Conservation (phyloP, 2,329 filamentous ascomycete genomes). For the Aspergillus costaricaensis region DNA sequence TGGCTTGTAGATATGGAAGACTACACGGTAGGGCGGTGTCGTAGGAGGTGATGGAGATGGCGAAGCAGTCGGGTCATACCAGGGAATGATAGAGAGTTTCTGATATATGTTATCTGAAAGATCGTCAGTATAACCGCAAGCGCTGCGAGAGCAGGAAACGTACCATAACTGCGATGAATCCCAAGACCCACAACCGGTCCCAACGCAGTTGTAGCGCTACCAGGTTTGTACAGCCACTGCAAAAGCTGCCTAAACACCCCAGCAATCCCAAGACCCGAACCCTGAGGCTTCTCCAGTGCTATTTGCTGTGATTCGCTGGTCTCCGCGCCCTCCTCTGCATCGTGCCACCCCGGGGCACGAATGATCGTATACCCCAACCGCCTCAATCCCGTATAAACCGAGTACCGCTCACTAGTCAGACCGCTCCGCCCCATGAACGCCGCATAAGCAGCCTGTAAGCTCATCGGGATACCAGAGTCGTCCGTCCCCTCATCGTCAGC, state of each 20-base stretch:
- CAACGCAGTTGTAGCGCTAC: constrained; percentile 31
- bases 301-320: not conserved
- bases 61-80: constrained; percentile 60
- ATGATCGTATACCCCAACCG: constrained; percentile 79
- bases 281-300: constrained; percentile 14
- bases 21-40: constrained; percentile 66
- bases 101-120: constrained; percentile 68
- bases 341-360: constrained; percentile 61
- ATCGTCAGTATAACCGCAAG: not conserved
- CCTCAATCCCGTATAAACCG: constrained; percentile 83
- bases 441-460: constrained; percentile 85
- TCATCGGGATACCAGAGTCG: constrained; percentile 75
- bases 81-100: constrained; percentile 71
- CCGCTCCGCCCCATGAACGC: constrained; percentile 71
- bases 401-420: constrained; percentile 74
- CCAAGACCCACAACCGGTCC: constrained; percentile 56
- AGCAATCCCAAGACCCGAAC: constrained; percentile 24
- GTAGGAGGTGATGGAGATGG: constrained; percentile 26
- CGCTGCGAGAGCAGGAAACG: constrained; percentile 15
- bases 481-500: constrained; percentile 46
- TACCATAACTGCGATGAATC: constrained; percentile 57
- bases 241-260: constrained; percentile 38
- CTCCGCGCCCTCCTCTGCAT: constrained; percentile 30
- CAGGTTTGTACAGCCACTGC: constrained; percentile 34
- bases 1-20: constrained; percentile 82